phyloP scores from a whole-genome alignment of 805 yeast species.

The Sungouiella blattae region DNA sequence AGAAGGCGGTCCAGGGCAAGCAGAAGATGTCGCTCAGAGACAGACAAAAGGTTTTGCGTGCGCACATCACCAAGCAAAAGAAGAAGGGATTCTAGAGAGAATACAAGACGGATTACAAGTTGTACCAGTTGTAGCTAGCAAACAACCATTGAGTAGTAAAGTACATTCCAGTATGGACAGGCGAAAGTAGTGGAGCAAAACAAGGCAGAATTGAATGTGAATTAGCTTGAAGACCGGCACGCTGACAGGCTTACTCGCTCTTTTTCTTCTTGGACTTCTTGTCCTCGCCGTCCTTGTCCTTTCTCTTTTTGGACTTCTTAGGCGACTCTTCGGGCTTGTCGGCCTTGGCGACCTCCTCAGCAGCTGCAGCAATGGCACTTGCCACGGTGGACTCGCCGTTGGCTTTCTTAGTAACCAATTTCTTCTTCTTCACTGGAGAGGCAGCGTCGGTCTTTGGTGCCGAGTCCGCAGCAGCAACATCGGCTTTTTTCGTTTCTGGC shows the following conservation, averaged over 20 bases:
- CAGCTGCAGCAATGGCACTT: background rate
- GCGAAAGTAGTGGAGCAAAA: too few species aligned
- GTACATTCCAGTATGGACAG: too few species aligned
- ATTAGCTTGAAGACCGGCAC: too few species aligned
- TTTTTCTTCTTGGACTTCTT: slow-evolving; percentile 15
- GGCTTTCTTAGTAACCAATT: background rate
- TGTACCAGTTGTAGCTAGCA: too few species aligned
- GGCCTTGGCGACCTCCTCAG: slow-evolving; percentile 1
- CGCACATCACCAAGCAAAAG: slow-evolving; percentile 88
- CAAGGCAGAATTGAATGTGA: slow-evolving; percentile 13
- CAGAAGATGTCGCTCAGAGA: slow-evolving; percentile 86
- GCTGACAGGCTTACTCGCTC: slow-evolving; percentile 14
- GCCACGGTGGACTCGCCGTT: slow-evolving; percentile 1
- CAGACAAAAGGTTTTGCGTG: slow-evolving; percentile 79
- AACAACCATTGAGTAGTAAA: too few species aligned
- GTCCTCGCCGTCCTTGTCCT: slow-evolving; percentile 14
- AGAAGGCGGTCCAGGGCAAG: slow-evolving; percentile 90
- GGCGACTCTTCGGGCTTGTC: slow-evolving; percentile 7
- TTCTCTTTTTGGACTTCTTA: slow-evolving; percentile 16
- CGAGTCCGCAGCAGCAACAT: background rate
- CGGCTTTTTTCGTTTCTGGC: slow-evolving; percentile 1
- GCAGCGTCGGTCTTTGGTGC: too few species aligned
- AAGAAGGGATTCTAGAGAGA: slow-evolving; percentile 57
- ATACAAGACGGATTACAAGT: too few species aligned
- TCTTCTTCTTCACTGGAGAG: too few species aligned